These are phyloP conservation scores for Cadophora sp. DNA, from an alignment of 2,329 filamentous ascomycete species.

Conservation along the genomic window DNA sequence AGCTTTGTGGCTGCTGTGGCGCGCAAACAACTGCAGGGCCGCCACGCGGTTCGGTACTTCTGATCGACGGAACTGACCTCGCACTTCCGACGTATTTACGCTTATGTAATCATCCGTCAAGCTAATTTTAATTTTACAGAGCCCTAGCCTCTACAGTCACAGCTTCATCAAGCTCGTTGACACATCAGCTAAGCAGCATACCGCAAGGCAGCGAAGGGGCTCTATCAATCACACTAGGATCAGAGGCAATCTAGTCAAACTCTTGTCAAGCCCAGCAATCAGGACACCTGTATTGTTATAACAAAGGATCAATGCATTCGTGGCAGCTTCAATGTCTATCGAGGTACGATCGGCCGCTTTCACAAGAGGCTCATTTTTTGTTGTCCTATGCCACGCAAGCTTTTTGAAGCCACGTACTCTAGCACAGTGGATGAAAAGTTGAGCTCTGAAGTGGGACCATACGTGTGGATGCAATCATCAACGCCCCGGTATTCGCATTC, in stretches of 20 bases:
- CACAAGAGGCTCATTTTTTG: slow-evolving; percentile 39
- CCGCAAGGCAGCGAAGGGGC: slow-evolving; percentile 17
- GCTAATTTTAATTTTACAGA: no score
- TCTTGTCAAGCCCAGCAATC: slow-evolving; percentile 35
- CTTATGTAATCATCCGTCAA: no score
- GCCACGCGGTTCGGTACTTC: no score
- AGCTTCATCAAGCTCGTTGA: no score
- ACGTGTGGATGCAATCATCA: slow-evolving; percentile 45
- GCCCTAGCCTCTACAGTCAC: no score
- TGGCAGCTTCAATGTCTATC: slow-evolving; percentile 46
- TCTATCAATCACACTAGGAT: slow-evolving; percentile 28
- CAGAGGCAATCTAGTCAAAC: slow-evolving; percentile 33
- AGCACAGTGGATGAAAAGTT: slow-evolving; percentile 46
- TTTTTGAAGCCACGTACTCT: slow-evolving; percentile 36
- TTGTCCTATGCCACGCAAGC: slow-evolving; percentile 40
- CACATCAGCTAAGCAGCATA: slow-evolving; percentile 23
- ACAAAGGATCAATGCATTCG: slow-evolving; percentile 42
- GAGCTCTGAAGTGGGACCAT: slow-evolving; percentile 44
- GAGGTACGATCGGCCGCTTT: slow-evolving; percentile 37
- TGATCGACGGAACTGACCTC: no score
- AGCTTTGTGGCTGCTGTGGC: no score
- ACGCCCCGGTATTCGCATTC: slow-evolving; percentile 42
- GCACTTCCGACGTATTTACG: no score
- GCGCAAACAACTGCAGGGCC: no score
- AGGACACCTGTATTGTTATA: slow-evolving; percentile 30